These are phyloP conservation scores for Candida adriatica DNA, from an alignment of 805 yeast species.

Conservation along the genomic window DNA sequence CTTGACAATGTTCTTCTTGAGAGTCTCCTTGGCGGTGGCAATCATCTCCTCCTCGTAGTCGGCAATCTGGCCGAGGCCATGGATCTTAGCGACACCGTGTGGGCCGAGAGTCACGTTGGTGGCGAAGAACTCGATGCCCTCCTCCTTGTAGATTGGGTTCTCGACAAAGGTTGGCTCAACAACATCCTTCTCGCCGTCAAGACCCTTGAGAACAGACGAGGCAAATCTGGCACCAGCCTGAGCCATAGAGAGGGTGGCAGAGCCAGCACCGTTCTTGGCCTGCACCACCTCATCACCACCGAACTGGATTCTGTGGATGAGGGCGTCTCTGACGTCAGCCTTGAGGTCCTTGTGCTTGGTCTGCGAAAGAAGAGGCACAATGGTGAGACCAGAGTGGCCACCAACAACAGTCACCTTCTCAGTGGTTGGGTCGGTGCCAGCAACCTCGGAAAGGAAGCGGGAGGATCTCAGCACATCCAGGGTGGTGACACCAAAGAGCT, in stretches of 20 bases:
- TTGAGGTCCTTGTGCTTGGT: conserved; percentile 60
- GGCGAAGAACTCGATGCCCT: conserved; percentile 94
- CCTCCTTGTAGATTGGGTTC: conserved; percentile 72
- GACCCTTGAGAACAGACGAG: conserved; percentile 56
- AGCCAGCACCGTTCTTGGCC: conserved; percentile 92
- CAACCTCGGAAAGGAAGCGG: conserved; percentile 69
- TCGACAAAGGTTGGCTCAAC: conserved; percentile 70
- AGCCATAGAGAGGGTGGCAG: conserved; percentile 91
- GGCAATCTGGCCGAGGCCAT: conserved; percentile 66
- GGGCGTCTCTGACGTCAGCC: conserved; percentile 56
- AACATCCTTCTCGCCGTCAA: conserved; percentile 56
- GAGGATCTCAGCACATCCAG: conserved; percentile 86
- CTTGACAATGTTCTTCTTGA: conserved; percentile 68
- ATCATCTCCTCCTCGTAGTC: conserved; percentile 81
- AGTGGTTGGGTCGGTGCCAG: conserved; percentile 65
- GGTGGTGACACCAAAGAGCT: conserved; percentile 93
- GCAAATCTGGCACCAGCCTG: conserved; percentile 81
- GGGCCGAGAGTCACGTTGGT: conserved; percentile 91
- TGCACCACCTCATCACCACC: conserved; percentile 95
- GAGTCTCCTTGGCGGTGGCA: conserved; percentile 59
- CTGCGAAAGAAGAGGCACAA: conserved; percentile 88
- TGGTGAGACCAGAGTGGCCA: conserved; percentile 96
- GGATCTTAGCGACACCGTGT: conserved; percentile 80
- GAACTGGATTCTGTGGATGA: conserved; percentile 85
- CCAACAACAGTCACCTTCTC: conserved; percentile 88